Evolutionary conservation across 768 basidiomycete genomes (phyloP).

Genomic region (Amanita rimosa): DNA sequence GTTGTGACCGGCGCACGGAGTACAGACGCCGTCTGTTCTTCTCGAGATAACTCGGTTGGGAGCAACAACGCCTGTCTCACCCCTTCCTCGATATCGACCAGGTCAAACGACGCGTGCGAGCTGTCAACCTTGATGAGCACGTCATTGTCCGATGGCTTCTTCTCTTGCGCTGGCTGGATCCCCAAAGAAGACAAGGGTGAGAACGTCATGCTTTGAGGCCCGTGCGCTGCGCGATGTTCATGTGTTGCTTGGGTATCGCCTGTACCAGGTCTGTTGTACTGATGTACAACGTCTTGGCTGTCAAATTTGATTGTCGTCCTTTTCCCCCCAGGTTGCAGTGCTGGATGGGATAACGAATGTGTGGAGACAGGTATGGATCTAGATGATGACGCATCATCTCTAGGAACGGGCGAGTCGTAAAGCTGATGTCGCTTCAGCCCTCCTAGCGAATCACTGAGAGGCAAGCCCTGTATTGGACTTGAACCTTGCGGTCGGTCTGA

Average conservation of each 20-base stretch:
- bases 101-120: slow-evolving; percentile 1
- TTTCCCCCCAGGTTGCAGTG: slow-evolving; percentile 20
- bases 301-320: slow-evolving; percentile 70
- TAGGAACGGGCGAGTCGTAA: slow-evolving; percentile 79
- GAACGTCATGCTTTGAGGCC: slow-evolving; percentile 17
- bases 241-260: slow-evolving; percentile 34
- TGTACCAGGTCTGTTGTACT: slow-evolving; percentile 51
- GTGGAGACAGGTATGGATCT: slow-evolving; percentile 18
- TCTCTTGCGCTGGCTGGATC: not conserved
- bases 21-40: slow-evolving; percentile 23
- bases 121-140: slow-evolving; percentile 20
- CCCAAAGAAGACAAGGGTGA: slow-evolving; percentile 7
- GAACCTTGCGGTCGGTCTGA: not conserved
- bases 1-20: slow-evolving; percentile 33
- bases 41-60: slow-evolving; percentile 19
- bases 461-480: slow-evolving; percentile 2
- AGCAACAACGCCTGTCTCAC: slow-evolving; percentile 20
- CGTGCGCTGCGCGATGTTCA: slow-evolving; percentile 32
- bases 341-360: slow-evolving; percentile 9
- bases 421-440: slow-evolving; percentile 73
- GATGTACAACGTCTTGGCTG: slow-evolving; percentile 61
- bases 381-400: slow-evolving; percentile 27
- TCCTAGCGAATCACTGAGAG: slow-evolving; percentile 22
- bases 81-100: not conserved
- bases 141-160: slow-evolving; percentile 4